These are phyloP conservation scores for Colletotrichum phormii DNA, from an alignment of 2,329 filamentous ascomycete genomes.

Conservation along the genomic window DNA sequence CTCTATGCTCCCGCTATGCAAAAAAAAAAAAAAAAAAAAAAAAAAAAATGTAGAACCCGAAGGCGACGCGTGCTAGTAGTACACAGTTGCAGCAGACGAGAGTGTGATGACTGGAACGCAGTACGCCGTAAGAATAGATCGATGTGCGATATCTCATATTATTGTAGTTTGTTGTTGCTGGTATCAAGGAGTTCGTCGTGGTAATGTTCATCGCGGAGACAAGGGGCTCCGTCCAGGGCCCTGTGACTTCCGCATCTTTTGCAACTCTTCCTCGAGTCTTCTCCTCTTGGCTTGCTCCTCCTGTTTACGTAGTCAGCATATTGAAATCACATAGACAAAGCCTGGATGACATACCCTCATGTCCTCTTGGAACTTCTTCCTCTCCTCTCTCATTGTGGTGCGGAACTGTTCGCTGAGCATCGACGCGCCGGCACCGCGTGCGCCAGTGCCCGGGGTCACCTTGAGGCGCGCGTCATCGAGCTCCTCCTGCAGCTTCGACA, in stretches of 20 bases:
- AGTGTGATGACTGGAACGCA: background rate
- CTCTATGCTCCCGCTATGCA: conserved; percentile 30
- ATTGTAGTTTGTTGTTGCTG: background rate
- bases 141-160: background rate
- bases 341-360: conserved; percentile 54
- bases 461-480: conserved; percentile 63
- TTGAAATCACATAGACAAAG: background rate
- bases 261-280: conserved; percentile 63
- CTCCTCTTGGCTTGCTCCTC: conserved; percentile 62
- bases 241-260: conserved; percentile 54
- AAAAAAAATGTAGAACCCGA: background rate
- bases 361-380: conserved; percentile 68
- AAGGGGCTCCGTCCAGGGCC: conserved; percentile 57
- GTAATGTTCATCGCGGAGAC: conserved; percentile 48
- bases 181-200: background rate
- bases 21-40: background rate
- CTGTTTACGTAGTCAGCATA: conserved; percentile 50
- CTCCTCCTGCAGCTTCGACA: conserved; percentile 60
- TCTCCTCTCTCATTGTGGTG: conserved; percentile 66
- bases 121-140: background rate
- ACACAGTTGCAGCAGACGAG: background rate
- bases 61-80: background rate
- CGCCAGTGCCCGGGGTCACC: conserved; percentile 47
- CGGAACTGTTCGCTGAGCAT: conserved; percentile 69
- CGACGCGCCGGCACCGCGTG: conserved; percentile 57